phyloP scores from a whole-genome alignment of 768 basidiomycete genomes.

The Phaffia tasmanica region DNA sequence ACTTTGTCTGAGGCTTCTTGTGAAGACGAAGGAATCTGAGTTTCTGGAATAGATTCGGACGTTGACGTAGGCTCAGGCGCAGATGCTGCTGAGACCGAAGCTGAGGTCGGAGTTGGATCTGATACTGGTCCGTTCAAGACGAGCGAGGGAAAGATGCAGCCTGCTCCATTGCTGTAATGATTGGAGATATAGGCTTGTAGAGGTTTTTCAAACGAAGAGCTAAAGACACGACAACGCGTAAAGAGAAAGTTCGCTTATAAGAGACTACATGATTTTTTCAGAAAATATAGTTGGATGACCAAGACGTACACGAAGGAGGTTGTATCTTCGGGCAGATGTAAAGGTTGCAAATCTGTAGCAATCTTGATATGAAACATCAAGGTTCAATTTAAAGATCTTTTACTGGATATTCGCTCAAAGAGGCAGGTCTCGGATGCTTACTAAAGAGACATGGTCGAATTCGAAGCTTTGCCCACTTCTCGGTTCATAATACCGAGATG shows the following conservation, averaged over 20 bases:
- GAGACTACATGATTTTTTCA: background rate
- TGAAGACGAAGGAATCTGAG: background rate
- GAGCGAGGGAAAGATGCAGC: constrained; percentile 19
- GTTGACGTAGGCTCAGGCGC: no score
- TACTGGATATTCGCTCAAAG: background rate
- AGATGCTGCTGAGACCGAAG: no score
- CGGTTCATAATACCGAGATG: constrained; percentile 73
- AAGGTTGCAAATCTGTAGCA: constrained; percentile 7
- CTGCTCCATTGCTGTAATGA: constrained; percentile 12
- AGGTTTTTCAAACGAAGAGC: constrained; percentile 7
- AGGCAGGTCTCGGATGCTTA: constrained; percentile 32
- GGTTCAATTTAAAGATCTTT: background rate
- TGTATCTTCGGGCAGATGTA: constrained; percentile 2
- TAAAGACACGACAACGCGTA: background rate
- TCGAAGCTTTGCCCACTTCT: constrained; percentile 62
- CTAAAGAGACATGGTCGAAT: constrained; percentile 77
- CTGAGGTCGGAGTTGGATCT: background rate
- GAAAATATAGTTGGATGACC: no score
- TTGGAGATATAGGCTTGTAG: constrained; percentile 22
- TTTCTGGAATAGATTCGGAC: background rate
- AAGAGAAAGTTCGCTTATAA: background rate
- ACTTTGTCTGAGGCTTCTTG: background rate
- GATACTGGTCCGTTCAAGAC: background rate
- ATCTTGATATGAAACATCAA: background rate
- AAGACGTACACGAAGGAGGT: background rate